Base-by-base conservation (phyloP, 73 alveolate genomes). In the Durusdinium trenchii region DNA sequence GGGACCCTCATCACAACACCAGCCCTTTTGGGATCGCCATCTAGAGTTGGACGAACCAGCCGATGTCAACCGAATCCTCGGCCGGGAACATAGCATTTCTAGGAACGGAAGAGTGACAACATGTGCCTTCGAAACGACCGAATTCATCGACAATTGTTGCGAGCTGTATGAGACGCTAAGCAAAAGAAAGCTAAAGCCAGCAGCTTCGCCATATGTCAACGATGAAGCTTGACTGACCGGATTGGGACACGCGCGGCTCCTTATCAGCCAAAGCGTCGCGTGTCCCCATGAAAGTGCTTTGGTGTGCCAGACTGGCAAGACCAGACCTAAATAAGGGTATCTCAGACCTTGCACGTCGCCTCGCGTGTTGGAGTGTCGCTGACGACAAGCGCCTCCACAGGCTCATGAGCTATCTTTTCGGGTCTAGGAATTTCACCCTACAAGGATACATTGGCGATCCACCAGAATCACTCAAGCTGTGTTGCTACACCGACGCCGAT, bases 331-430 rank as follows among this genome's bases (percentile, higher is more conserved):
- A 16, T 14, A 83, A 83, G 45, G 71, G 78, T 6, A 48, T 83
- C 51, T 30, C 75, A 7, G 94, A 51, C 60, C 94, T 50, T 3
- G 51, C 94, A 48, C 48, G 94, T 1, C n/a, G 76, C 32, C 48
- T 83, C 57, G 51, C 94, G 50, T 32, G 73, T 52, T 83, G 94
- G 94, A 51, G 78, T 35, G 36, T 51, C 36, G 94, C 94, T 12
- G 94, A 83, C 60, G 94, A 83, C 54, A 83, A 51, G 62, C 48
- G 94, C 36, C 76, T 83, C 40, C 62, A 43, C 60, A 30, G 94
- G 12, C 38, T 83, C 9, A 83, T 83, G 94, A 23, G 78, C 12
- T 83, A 51, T 38, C 52, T 83, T 4, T 52, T 3, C 54, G 50
- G 71, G 38, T 43, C 94, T n/a, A 47, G 35, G 28, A 36, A 51